Conservation (phyloP, 2,329 filamentous ascomycete species). For the Dothistroma septosporum region DNA sequence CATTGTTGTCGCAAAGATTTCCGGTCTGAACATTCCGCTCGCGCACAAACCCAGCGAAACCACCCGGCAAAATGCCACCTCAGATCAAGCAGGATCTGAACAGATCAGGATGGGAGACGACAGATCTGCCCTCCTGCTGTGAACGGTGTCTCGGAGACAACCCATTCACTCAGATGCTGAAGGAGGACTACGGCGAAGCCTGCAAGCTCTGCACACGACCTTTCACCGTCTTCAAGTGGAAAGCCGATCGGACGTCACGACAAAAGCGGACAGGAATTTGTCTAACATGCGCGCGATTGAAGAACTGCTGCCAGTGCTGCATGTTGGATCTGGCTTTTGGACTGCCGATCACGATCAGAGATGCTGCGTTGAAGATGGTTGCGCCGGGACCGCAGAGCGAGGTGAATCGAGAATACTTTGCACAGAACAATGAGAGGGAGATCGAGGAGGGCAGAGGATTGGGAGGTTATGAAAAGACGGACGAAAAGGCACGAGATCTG, state of each 20-base stretch:
- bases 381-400: slow-evolving; percentile 86
- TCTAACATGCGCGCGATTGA: slow-evolving; percentile 90
- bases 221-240: slow-evolving; percentile 95
- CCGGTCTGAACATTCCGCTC: not conserved
- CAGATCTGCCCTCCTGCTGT: slow-evolving; percentile 81
- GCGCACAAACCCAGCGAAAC: not conserved
- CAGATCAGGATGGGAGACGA: slow-evolving; percentile 91
- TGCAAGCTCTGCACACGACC: slow-evolving; percentile 80
- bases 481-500: slow-evolving; percentile 91
- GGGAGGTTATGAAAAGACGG: slow-evolving; percentile 93
- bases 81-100: slow-evolving; percentile 97
- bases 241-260: slow-evolving; percentile 81
- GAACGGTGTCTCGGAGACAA: slow-evolving; percentile 95
- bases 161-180: slow-evolving; percentile 97
- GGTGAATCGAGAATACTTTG: slow-evolving; percentile 95
- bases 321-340: slow-evolving; percentile 98
- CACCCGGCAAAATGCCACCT: slow-evolving; percentile 60
- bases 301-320: slow-evolving; percentile 98
- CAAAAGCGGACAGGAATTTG: slow-evolving; percentile 95
- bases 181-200: slow-evolving; percentile 81
- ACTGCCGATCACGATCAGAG: slow-evolving; percentile 86
- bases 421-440: slow-evolving; percentile 92
- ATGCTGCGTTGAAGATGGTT: slow-evolving; percentile 96
- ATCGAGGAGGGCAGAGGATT: slow-evolving; percentile 86
- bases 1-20: not conserved